Evolutionary conservation across 1,139 yeast genomes (phyloP).

Genomic region (Meyerozyma athensensis): DNA sequence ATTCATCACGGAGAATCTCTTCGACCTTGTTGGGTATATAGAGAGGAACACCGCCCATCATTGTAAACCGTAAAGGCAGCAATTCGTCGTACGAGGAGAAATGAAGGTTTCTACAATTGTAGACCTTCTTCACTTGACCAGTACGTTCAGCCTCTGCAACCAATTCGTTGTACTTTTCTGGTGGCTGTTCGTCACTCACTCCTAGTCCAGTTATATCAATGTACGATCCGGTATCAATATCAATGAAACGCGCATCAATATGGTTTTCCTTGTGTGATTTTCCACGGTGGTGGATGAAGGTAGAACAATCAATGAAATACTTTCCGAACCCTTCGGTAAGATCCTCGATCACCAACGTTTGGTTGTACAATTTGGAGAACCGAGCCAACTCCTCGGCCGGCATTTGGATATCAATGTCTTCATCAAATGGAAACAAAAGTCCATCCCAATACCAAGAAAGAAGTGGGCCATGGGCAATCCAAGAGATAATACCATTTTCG

Average conservation of each 20-base stretch:
- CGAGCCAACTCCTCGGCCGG: constrained; percentile 26
- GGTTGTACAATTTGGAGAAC: constrained; percentile 24
- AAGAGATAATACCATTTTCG: constrained; percentile 29
- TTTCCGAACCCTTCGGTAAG: constrained; percentile 27
- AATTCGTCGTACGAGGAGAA: constrained; percentile 20
- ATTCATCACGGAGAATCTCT: constrained; percentile 25
- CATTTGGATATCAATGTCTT: constrained; percentile 32
- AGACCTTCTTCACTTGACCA: constrained; percentile 18
- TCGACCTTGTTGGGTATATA: constrained; percentile 25
- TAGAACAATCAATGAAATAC: constrained; percentile 30
- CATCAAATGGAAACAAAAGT: constrained; percentile 29
- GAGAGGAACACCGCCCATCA: constrained; percentile 31
- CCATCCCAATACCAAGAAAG: constrained; percentile 38
- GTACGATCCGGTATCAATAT: constrained; percentile 36
- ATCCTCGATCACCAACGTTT: constrained; percentile 29
- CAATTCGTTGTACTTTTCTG: constrained; percentile 14
- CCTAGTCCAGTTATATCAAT: constrained; percentile 38
- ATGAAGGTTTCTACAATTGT: constrained; percentile 29
- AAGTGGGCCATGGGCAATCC: constrained; percentile 35
- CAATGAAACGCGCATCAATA: constrained; percentile 39
- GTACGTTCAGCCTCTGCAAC: constrained; percentile 11
- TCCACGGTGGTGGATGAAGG: constrained; percentile 30
- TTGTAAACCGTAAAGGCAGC: constrained; percentile 28
- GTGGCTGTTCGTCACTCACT: constrained; percentile 14
- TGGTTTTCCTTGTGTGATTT: constrained; percentile 27